Percentiles rank a stretch among this genome's conserved stretches.
These are phyloP conservation scores for Dianthus caryophyllus DNA, from an alignment of 148 eudicot species.

Conservation along the genomic window DNA sequence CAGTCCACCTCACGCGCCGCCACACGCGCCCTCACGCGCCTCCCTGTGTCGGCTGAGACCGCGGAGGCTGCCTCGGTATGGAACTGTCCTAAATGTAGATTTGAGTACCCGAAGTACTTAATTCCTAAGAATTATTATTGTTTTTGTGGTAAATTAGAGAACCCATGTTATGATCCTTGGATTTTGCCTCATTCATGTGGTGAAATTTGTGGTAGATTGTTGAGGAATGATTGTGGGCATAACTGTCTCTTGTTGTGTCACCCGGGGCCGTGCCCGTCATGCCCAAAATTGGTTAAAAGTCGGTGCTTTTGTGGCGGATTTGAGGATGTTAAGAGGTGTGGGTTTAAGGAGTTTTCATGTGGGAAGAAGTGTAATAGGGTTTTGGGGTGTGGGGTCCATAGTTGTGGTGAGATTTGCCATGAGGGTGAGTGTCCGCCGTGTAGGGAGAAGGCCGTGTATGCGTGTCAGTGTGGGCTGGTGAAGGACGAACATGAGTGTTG, in stretches of 20 bases:
- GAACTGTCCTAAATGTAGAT: slow-evolving; percentile 95
- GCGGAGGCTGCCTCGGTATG: slow-evolving; percentile 57
- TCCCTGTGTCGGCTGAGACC: slow-evolving; percentile 40
- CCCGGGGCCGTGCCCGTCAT: slow-evolving; percentile 93
- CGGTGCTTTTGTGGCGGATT: slow-evolving; percentile 68
- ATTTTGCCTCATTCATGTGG: slow-evolving; percentile 94
- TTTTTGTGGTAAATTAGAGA: slow-evolving; percentile 66
- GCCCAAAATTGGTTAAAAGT: slow-evolving; percentile 72
- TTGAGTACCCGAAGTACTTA: slow-evolving; percentile 51
- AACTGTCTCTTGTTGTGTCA: slow-evolving; percentile 75
- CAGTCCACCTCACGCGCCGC: slow-evolving; percentile 54
- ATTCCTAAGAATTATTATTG: slow-evolving; percentile 71
- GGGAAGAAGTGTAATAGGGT: slow-evolving; percentile 40
- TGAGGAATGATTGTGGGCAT: slow-evolving; percentile 76
- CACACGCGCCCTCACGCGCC: slow-evolving; percentile 71
- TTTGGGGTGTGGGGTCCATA: slow-evolving; percentile 64
- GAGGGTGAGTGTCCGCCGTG: slow-evolving; percentile 80
- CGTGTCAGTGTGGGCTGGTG: slow-evolving; percentile 75
- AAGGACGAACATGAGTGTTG: slow-evolving; percentile 72
- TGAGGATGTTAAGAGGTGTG: slow-evolving; percentile 81
- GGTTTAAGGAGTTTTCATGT: slow-evolving; percentile 90
- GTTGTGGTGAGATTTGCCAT: slow-evolving; percentile 73
- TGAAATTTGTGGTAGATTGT: slow-evolving; percentile 62
- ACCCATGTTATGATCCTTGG: slow-evolving; percentile 87
- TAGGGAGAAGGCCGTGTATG: slow-evolving; percentile 49